Evolutionary conservation across 2,329 filamentous ascomycete species (phyloP).

Genomic region (Monosporascus sp.): DNA sequence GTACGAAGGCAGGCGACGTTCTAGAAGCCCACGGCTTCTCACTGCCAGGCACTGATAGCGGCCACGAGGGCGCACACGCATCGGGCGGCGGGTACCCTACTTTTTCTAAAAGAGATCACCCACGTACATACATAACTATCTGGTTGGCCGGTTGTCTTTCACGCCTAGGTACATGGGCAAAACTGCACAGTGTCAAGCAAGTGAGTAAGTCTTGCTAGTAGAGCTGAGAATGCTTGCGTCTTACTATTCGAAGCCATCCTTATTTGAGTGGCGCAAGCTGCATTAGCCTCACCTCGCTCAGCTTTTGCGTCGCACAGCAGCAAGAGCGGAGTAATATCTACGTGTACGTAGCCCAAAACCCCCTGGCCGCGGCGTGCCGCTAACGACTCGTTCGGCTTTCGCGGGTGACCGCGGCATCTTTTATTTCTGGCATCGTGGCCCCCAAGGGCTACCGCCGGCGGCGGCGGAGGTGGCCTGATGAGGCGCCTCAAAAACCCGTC

Average conservation of each 20-base stretch:
- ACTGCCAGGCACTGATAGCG: background rate
- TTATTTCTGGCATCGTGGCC: background rate
- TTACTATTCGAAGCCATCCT: background rate
- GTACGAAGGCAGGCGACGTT: background rate
- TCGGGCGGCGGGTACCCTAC: conserved; percentile 1
- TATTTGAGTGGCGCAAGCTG: background rate
- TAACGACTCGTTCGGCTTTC: background rate
- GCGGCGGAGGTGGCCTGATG: too few species aligned
- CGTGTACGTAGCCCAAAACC: too few species aligned
- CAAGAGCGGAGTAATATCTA: too few species aligned
- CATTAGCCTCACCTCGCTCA: background rate
- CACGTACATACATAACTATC: too few species aligned
- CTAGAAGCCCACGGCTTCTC: background rate
- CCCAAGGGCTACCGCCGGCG: too few species aligned
- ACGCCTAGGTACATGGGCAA: too few species aligned
- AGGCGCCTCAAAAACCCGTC: background rate
- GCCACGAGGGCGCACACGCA: too few species aligned
- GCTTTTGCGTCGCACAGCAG: background rate
- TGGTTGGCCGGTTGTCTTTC: too few species aligned
- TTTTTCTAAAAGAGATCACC: too few species aligned
- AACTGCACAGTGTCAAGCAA: too few species aligned
- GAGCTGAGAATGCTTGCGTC: background rate
- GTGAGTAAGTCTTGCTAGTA: background rate
- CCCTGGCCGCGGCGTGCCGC: too few species aligned
- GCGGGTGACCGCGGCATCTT: background rate